These are phyloP conservation scores for Starmerella kuoi DNA, from an alignment of 805 yeast genomes.

Conservation along the genomic window DNA sequence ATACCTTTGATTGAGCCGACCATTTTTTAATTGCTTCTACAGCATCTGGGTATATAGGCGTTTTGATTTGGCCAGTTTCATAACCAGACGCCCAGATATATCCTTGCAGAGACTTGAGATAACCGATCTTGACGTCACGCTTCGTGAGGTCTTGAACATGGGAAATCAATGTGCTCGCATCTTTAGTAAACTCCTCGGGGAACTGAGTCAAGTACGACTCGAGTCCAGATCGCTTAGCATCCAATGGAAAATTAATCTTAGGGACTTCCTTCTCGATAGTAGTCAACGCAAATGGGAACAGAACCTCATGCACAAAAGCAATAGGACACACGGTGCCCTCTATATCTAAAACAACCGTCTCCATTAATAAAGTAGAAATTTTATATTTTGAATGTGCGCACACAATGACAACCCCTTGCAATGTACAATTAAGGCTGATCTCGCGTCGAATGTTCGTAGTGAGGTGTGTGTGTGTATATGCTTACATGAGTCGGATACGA, in stretches of 20 bases:
- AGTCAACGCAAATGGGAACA: conserved; percentile 57
- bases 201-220: conserved; percentile 34
- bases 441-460: no score
- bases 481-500: no score
- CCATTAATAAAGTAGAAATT: no score
- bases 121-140: conserved; percentile 64
- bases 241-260: conserved; percentile 23
- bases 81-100: conserved; percentile 73
- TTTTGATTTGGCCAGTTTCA: conserved; percentile 56
- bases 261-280: conserved; percentile 23
- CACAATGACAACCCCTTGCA: no score
- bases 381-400: no score
- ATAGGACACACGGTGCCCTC: conserved; percentile 94
- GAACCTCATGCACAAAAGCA: conserved; percentile 64
- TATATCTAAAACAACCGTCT: conserved; percentile 50
- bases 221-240: conserved; percentile 19
- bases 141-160: conserved; percentile 49
- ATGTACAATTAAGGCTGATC: no score
- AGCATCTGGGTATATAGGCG: conserved; percentile 70
- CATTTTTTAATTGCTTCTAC: conserved; percentile 41
- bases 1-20: conserved; percentile 33
- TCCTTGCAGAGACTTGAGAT: conserved; percentile 71
- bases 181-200: conserved; percentile 30
- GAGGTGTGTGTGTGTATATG: no score
- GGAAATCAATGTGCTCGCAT: conserved; percentile 29